Evolutionary conservation across 148 eudicot genomes (phyloP), one percentile per base, ranked within the genome.

Genomic region (Chenopodium quinoa): DNA sequence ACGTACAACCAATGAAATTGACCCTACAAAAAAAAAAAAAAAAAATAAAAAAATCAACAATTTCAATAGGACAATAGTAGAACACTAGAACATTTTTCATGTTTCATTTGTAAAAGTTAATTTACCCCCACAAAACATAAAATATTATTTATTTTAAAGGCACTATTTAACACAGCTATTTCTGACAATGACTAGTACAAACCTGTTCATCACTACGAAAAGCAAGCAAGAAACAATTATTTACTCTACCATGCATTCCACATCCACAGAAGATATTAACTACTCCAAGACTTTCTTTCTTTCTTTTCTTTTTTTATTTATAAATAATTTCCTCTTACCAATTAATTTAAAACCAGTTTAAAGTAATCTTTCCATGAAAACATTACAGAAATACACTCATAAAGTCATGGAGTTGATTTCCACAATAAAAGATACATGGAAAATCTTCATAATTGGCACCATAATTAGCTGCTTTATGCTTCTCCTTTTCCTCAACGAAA

Each of bases 361-460:
- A 11, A 66, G 13, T 2, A 7, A 10, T 27, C 19, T 25, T 66
- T 0, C 4, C 9, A 27, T 9, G 14, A 23, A 66, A 66, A 27
- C 70, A 66, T 65, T 7, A 2, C 10, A 23, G 29, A n/a, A 64
- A 64, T 9, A 64, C 1, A 12, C 4, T 7, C 19, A 16, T 20
- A 68, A 14, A 68, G 17, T 71, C 14, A 71, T 71, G 75, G 75
- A 71, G 75, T 40, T 40, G 4, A 71, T 20, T 44, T 71, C 75
- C 52, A 44, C 25, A 27, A 9, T 71, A 7, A 71, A 20, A 4
- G 54, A 40, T 20, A 71, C 75, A 44, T 71, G 75, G 75, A 71
- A 71, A 44, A n/a, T 71, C 25, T 44, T 40, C 75, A 44, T 71
- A 71, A 20, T 71, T 19, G 75, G 75, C 9, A 44, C 22, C 50